Evolutionary conservation across 2,329 filamentous ascomycete species (phyloP), one percentile per base, ranked within the genome.

Genomic region (Monosporascus sp.): DNA sequence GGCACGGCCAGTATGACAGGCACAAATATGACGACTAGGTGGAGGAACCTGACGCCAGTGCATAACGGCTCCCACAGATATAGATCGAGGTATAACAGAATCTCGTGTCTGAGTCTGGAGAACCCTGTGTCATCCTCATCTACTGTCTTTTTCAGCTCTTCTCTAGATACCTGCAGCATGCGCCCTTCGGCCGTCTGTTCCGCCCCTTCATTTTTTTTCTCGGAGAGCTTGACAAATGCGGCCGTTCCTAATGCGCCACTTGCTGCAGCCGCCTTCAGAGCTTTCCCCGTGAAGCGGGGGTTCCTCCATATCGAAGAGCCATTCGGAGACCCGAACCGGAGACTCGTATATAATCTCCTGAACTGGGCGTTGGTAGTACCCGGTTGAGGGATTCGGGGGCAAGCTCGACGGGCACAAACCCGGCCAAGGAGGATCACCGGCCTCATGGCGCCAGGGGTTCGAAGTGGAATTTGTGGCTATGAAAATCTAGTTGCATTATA

Each of bases 11-110:
- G 69, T 51, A 99, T 84, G 43, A 99, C 91, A 0, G 94, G 94
- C 20, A 97, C 85, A 66, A 99, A 99, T 52, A 99, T 94, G 55
- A 87, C 71, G 48, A 90, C 83, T 5, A 99, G 77, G 66, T 97
- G 90, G 19, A 97, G 71, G 63, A 99, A 95, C n/a, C 94, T 83
- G 47, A 93, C 70, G 0, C 89, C 90, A 0, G 93, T 99, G 52
- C 87, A 91, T 26, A 97, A 70, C 0, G 94, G 93, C 70, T 99
- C 94, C 79, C 82, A 82, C n/a, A 93, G 71, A 65, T 85, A 90
- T 1, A 81, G 56, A 63, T 96, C 90, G 38, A 94, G 59, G 52
- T 87, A 82, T 31, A 91, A 77, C 54, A 86, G 76, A 27, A 90
- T 64, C 14, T 77, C 77, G 58, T 86, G 82, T 48, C 80, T 73